These are phyloP conservation scores for Lasiosphaeria miniovina DNA, from an alignment of 495 filamentous ascomycete genomes.

Conservation along the genomic window DNA sequence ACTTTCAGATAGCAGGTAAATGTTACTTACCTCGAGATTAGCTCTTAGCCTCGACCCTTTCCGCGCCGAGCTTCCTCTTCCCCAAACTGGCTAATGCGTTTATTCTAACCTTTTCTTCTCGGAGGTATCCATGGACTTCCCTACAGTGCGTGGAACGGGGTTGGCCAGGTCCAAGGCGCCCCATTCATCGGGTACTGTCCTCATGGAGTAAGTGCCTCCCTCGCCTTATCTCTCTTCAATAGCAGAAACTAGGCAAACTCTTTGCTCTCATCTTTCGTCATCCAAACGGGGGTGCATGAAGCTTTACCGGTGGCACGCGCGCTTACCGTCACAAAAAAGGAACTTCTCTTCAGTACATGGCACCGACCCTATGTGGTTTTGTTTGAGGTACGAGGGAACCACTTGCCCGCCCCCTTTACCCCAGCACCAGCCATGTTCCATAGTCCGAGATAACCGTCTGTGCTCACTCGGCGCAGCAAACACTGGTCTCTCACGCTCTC, in stretches of 20 bases:
- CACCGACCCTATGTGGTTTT: conserved; percentile 41
- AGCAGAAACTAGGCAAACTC: too few relatives aligned
- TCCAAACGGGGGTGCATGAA: background rate
- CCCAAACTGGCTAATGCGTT: background rate
- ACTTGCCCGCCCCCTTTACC: conserved; percentile 1
- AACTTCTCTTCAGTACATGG: conserved; percentile 40
- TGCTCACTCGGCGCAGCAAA: conserved; percentile 29
- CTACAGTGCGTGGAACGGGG: conserved; percentile 46
- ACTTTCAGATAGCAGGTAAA: conserved; percentile 48
- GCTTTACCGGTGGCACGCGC: background rate
- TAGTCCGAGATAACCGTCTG: conserved; percentile 7
- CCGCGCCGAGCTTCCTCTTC: background rate
- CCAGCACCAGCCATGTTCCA: background rate
- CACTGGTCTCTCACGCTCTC: conserved; percentile 34
- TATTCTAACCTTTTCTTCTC: background rate
- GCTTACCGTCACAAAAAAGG: conserved; percentile 18
- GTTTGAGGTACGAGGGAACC: conserved; percentile 33
- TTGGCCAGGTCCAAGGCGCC: conserved; percentile 33
- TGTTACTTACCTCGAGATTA: background rate
- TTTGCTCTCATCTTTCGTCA: too few relatives aligned
- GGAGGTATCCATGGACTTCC: conserved; percentile 53
- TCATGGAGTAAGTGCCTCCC: conserved; percentile 38
- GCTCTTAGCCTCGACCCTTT: background rate
- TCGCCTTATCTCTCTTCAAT: background rate
- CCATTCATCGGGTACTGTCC: conserved; percentile 46